Evolutionary conservation across 1,284 basidiomycete genomes (phyloP), one percentile per base, ranked within the genome.

Genomic region (Albatrellus sp.): DNA sequence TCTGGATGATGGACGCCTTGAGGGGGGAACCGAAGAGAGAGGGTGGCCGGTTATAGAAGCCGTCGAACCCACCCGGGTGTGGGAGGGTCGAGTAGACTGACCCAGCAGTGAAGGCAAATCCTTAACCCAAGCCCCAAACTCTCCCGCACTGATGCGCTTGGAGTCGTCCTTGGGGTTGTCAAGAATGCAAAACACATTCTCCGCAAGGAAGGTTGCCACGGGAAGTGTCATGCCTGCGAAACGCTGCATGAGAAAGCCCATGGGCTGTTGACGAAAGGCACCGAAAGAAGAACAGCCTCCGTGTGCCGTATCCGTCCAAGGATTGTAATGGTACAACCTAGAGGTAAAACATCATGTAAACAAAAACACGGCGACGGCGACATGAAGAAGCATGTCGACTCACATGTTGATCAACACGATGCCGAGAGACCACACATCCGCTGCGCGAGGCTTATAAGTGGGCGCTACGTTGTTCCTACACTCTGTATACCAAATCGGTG

Each of bases 351-450:
- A 32, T 36, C n/a, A 48, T 30, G 36, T 48, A 50, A 31, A 31
- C 40, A 40, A 49, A 45, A 40, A 13, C 13, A 32, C 11, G 14
- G 17, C 12, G 16, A 40, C 39, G 20, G 31, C 16, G 13, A 13
- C 13, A 1, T 24, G 24, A 24, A 45, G 48, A 46, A 16, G 31
- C 28, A 40, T 47, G 39, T 46, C 42, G 10, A 70, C 77, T 32
- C 55, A 86, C 83, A 98, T 90, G 64, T 98, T 98, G 72, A 98
- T 90, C 54, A 98, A 77, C 48, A 98, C 94, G 59, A 98, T 94
- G 48, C 94, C 96, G 52, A 98, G 75, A 24, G 93, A 98, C 94
- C 94, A 98, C 45, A 98, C 90, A 65, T 98, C 94, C 49, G 96
- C 94, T 50, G 90, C 89, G 54, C 84, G 85, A 46, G 94, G 92